Evolutionary conservation across 225 moss, liverwort and hornwort species (phyloP).

Genomic region (Rhytidiadelphus loreus): DNA sequence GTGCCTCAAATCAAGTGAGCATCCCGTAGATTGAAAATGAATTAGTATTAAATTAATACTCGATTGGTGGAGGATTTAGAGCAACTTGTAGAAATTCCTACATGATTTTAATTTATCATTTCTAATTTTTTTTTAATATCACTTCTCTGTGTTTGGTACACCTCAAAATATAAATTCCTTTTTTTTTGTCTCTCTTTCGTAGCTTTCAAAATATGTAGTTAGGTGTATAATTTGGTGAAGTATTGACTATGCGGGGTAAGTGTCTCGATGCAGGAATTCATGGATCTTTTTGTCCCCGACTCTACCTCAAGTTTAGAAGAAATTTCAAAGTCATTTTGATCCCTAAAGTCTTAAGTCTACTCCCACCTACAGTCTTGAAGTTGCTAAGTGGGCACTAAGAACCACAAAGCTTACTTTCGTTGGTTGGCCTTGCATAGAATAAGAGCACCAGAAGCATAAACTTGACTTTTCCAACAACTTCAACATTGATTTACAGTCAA

Average conservation of each 20-base stretch:
- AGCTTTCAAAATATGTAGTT: not conserved
- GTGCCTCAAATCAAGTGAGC: not conserved
- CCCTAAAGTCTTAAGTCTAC: not conserved
- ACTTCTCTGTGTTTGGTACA: not conserved
- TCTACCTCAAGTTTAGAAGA: rapidly evolving
- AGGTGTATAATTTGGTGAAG: not conserved
- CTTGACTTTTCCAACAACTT: not conserved
- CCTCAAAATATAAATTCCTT: not conserved
- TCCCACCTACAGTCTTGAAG: not conserved
- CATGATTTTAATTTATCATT: rapidly evolving
- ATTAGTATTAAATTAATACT: not conserved
- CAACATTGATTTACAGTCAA: not conserved
- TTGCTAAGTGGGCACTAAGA: too few relatives aligned
- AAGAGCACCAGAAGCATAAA: too few relatives aligned
- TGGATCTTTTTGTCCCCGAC: rapidly evolving
- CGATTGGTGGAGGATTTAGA: not conserved
- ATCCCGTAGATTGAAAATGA: not conserved
- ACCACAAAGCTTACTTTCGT: not conserved
- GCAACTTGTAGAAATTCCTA: rapidly evolving
- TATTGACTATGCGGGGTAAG: not conserved
- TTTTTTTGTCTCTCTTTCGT: not conserved
- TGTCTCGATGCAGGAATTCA: not conserved
- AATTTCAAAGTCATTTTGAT: not conserved
- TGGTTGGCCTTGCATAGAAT: too few relatives aligned
- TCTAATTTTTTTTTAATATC: too few relatives aligned